Evolutionary conservation across 768 basidiomycete genomes (phyloP).

Genomic region (Leccinum variicolor): DNA sequence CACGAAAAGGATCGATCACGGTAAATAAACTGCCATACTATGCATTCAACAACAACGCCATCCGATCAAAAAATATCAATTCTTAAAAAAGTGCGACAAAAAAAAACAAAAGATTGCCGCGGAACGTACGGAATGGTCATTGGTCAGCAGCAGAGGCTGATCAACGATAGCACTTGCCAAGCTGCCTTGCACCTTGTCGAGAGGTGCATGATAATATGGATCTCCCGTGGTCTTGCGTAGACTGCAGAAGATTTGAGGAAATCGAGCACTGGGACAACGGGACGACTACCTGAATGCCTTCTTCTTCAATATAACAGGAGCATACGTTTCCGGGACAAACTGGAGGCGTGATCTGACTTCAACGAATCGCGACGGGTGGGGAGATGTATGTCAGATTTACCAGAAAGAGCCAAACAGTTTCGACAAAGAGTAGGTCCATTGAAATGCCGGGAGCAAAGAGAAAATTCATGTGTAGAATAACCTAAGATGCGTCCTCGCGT

Average conservation of each 20-base stretch:
- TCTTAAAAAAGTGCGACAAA: conserved; percentile 35
- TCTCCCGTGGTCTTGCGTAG: conserved; percentile 57
- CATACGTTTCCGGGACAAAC: conserved; percentile 73
- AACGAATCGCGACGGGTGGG: background rate
- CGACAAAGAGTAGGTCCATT: conserved; percentile 72
- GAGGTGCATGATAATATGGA: conserved; percentile 50
- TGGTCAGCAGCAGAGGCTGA: conserved; percentile 67
- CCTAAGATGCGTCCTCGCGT: too few relatives aligned
- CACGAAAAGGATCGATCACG: background rate
- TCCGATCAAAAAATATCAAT: conserved; percentile 63
- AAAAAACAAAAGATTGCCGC: background rate
- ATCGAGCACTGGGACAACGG: background rate
- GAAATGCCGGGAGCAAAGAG: too few relatives aligned
- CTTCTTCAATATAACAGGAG: conserved; percentile 52
- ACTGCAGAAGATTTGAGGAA: conserved; percentile 17
- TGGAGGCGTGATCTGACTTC: conserved; percentile 21
- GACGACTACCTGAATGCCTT: conserved; percentile 52
- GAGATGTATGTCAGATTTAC: conserved; percentile 33
- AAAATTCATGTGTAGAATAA: too few relatives aligned
- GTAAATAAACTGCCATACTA: conserved; percentile 45
- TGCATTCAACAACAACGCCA: conserved; percentile 67
- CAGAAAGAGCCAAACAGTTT: conserved; percentile 48
- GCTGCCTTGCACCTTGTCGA: conserved; percentile 49
- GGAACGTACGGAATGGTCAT: conserved; percentile 65
- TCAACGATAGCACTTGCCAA: conserved; percentile 45